phyloP scores from a whole-genome alignment of 2,329 filamentous ascomycete genomes.

The Capronia coronata region DNA sequence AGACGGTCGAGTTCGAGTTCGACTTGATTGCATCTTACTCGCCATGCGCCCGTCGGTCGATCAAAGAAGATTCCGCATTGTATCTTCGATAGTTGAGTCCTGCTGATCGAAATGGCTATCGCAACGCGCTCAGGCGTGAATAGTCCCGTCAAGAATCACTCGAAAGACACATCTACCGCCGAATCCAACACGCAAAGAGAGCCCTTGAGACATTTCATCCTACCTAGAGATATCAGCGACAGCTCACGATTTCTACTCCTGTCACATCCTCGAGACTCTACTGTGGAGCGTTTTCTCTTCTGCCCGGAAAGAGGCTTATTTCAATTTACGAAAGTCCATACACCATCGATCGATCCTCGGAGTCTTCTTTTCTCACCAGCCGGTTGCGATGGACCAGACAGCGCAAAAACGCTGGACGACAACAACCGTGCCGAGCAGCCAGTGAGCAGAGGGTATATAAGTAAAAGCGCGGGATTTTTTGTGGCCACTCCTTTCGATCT shows the following conservation, averaged over 20 bases:
- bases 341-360: slow-evolving; percentile 45
- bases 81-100: background rate
- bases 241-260: slow-evolving; percentile 52
- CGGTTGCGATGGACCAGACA: slow-evolving; percentile 10
- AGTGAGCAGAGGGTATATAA: slow-evolving; percentile 46
- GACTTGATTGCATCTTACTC: background rate
- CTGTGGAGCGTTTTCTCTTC: slow-evolving; percentile 50
- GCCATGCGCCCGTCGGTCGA: too few relatives aligned
- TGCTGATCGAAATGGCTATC: slow-evolving; percentile 11
- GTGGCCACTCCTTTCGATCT: slow-evolving; percentile 79
- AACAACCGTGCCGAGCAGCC: slow-evolving; percentile 4
- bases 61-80: background rate
- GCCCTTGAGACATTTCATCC: slow-evolving; percentile 48
- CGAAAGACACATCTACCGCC: background rate
- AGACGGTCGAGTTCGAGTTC: background rate
- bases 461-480: slow-evolving; percentile 66
- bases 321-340: slow-evolving; percentile 54
- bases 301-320: slow-evolving; percentile 54
- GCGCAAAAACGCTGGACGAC: slow-evolving; percentile 21
- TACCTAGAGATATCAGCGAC: slow-evolving; percentile 48
- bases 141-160: slow-evolving; percentile 24
- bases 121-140: slow-evolving; percentile 22
- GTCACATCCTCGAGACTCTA: slow-evolving; percentile 47
- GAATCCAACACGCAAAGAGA: slow-evolving; percentile 32
- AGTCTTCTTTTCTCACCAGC: slow-evolving; percentile 49